Conservation (phyloP, 2,329 filamentous ascomycete genomes). For the Chaetomium sp. region DNA sequence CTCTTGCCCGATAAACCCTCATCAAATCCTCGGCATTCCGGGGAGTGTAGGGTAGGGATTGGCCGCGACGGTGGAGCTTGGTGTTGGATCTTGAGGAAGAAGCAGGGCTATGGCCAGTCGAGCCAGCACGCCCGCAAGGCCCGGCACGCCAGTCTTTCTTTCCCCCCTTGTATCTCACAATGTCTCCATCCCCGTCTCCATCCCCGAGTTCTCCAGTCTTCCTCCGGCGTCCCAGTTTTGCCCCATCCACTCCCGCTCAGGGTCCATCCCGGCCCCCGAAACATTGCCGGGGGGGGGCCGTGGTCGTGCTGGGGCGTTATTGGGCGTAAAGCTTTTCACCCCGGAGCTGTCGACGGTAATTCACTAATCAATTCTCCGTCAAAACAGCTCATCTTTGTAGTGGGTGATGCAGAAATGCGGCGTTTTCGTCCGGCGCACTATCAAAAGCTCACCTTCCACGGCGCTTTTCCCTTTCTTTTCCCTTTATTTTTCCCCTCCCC, state of each 20-base stretch:
- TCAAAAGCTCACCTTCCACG: not conserved
- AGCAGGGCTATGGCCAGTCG: constrained; percentile 5
- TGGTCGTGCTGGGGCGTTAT: no score
- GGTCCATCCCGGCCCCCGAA: not conserved
- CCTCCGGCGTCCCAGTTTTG: no score
- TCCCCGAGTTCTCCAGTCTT: no score
- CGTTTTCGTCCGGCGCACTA: not conserved
- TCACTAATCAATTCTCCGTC: no score
- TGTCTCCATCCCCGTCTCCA: no score
- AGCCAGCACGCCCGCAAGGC: no score
- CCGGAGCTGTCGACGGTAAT: no score
- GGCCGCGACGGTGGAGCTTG: constrained; percentile 6
- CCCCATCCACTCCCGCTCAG: not conserved
- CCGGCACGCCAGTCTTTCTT: no score
- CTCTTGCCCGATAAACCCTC: not conserved
- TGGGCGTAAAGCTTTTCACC: no score
- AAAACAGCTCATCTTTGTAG: not conserved
- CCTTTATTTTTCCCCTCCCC: not conserved
- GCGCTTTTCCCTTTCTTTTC: not conserved
- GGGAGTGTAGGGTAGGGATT: constrained; percentile 1
- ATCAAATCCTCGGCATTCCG: not conserved
- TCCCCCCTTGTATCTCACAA: no score
- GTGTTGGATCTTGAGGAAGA: not conserved
- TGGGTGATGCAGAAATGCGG: not conserved
- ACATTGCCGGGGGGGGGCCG: no score